Conservation (phyloP, 2,329 filamentous ascomycete species). For the Graphilbum fragrans region DNA sequence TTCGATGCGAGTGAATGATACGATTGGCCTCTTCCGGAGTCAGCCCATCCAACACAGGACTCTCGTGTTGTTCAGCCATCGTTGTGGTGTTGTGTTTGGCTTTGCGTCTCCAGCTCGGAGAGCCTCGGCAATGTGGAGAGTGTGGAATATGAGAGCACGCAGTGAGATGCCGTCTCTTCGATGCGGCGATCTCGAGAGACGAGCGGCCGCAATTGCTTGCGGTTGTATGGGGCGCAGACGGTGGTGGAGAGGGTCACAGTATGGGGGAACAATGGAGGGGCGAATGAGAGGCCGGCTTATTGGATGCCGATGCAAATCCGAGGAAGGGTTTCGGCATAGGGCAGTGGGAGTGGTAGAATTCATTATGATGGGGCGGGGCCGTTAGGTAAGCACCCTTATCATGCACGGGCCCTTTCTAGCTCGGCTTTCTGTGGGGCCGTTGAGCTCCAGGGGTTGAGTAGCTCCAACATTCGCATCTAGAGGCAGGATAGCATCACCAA, state of each 20-base stretch:
- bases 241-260: neutral
- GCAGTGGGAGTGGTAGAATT: neutral
- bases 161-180: neutral
- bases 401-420: too few relatives aligned
- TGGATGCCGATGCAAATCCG: constrained; percentile 1
- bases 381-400: too few relatives aligned
- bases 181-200: too few relatives aligned
- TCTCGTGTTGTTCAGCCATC: constrained; percentile 33
- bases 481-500: too few relatives aligned
- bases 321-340: neutral
- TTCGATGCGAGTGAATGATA: constrained; percentile 58
- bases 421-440: too few relatives aligned
- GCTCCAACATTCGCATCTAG: too few relatives aligned
- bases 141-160: neutral
- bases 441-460: too few relatives aligned
- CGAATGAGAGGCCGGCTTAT: neutral
- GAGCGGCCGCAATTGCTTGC: too few relatives aligned
- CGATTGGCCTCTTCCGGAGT: constrained; percentile 54
- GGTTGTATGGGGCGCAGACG: too few relatives aligned
- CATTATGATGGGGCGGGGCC: neutral
- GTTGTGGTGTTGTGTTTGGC: constrained; percentile 5
- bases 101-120: constrained; percentile 2
- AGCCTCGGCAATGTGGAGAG: constrained; percentile 11
- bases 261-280: neutral
- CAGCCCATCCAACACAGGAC: constrained; percentile 40